Evolutionary conservation across 129 eudicot species (phyloP).

Genomic region (Tagetes erecta): DNA sequence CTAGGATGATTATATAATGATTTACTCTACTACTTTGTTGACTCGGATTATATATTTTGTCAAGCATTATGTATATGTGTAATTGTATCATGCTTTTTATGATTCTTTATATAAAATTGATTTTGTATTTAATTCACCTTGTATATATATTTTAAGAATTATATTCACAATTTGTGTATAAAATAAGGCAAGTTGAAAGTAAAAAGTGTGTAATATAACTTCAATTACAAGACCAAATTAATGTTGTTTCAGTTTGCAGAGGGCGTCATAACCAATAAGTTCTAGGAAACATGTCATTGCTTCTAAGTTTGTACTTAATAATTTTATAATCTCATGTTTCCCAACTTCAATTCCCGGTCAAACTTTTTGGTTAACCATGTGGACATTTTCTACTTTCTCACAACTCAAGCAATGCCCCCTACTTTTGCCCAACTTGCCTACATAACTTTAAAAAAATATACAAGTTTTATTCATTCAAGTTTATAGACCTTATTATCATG

Average conservation of each 20-base stretch:
- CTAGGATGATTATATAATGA: no score
- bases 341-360: conserved; percentile 12
- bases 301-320: conserved; percentile 16
- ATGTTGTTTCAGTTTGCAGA: conserved; percentile 27
- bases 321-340: background rate
- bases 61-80: no score
- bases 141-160: background rate
- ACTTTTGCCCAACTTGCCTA: conserved; percentile 18
- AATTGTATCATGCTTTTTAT: background rate
- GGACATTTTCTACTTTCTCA: conserved; percentile 18
- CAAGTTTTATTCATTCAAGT: background rate
- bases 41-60: no score
- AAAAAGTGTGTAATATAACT: conserved; percentile 21
- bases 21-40: no score
- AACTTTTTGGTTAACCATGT: conserved; percentile 29
- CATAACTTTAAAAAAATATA: background rate
- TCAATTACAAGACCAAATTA: conserved; percentile 33
- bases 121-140: background rate
- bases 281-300: conserved; percentile 31
- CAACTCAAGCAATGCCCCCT: conserved; percentile 29
- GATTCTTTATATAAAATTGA: background rate
- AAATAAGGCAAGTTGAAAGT: conserved; percentile 19
- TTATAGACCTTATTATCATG: background rate
- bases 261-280: conserved; percentile 17
- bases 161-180: conserved; percentile 7